Conservation (phyloP, 345 rosid species). For the Abelmoschus esculentus region DNA sequence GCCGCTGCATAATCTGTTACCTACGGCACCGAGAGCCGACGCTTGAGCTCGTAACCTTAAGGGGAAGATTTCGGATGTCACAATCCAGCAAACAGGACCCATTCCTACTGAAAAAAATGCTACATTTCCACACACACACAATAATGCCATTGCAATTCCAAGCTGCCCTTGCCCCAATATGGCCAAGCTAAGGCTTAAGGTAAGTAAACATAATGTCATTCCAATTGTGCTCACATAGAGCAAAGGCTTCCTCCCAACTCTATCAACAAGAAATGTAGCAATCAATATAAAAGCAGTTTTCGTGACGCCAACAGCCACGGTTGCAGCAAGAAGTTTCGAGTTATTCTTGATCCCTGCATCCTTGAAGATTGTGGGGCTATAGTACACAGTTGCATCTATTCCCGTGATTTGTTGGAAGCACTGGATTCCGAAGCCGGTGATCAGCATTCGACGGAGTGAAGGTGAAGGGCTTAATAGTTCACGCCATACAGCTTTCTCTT, state of each 20-base stretch:
- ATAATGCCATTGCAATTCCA: constrained; percentile 28
- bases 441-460: constrained; percentile 49
- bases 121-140: constrained; percentile 51
- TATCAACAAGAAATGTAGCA: constrained; percentile 50
- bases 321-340: constrained; percentile 45
- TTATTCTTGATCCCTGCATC: constrained; percentile 43
- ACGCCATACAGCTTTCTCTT: constrained; percentile 69
- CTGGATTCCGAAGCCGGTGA: constrained; percentile 74
- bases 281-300: constrained; percentile 51
- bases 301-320: constrained; percentile 58
- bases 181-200: constrained; percentile 27
- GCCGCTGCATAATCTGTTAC: constrained; percentile 61
- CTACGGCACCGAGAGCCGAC: constrained; percentile 55
- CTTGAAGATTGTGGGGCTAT: constrained; percentile 56
- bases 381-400: constrained; percentile 64
- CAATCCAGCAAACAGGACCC: constrained; percentile 63
- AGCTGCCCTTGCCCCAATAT: constrained; percentile 17
- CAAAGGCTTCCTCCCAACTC: constrained; percentile 58
- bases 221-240: constrained; percentile 63
- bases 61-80: constrained; percentile 65
- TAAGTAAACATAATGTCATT: constrained; percentile 45
- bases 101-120: constrained; percentile 62
- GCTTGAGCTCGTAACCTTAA: constrained; percentile 62
- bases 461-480: constrained; percentile 74
- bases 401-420: constrained; percentile 71